Base-by-base conservation (phyloP, 2,329 filamentous ascomycete genomes). In the Colletotrichum chlorophyti region DNA sequence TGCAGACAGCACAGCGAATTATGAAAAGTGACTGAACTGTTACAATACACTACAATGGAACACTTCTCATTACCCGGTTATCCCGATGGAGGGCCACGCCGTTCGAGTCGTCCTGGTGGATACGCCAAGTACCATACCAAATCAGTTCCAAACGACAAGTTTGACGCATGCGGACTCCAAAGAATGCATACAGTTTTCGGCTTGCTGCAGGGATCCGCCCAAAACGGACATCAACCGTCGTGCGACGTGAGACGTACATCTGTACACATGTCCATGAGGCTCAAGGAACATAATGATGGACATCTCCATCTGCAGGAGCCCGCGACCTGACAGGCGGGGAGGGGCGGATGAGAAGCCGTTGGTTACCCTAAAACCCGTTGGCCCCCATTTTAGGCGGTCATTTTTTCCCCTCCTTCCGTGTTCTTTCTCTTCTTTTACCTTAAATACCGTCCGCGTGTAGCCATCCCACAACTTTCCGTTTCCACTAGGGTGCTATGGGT, bases 311-410 rank as follows among this genome's bases (percentile, higher is more conserved):
- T 60, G 45, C 55, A 55, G 51, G 51, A 49, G 55, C 38, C 50
- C 29, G 55, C 29, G 37, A 31, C 43, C 43, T 54, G 57, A 34
- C 45, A 60, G 52, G 51, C 57, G 57, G 43, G 57, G 52, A 46
- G 45, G 17, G 26, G n/a, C 51, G 45, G 57, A 15, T 34, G 31
- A 31, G 45, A 57, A 55, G 43, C 57, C 57, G 51, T 34, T 55
- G 26, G 15, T 38, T 26, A 26, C 27, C 32, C 26, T 34, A n/a
- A 37, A 32, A 21, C 41, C 32, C n/a, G n/a, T n/a, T n/a, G n/a
- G n/a, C n/a, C n/a, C n/a, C n/a, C n/a, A n/a, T n/a, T n/a, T n/a
- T n/a, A n/a, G n/a, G n/a, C n/a, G n/a, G n/a, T n/a, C n/a, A n/a
- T n/a, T n/a, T n/a, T n/a, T n/a, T n/a, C n/a, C n/a, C n/a, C n/a